Evolutionary conservation across 2,329 filamentous ascomycete genomes (phyloP), one percentile per base, ranked within the genome.

Genomic region (Fusarium temperatum): DNA sequence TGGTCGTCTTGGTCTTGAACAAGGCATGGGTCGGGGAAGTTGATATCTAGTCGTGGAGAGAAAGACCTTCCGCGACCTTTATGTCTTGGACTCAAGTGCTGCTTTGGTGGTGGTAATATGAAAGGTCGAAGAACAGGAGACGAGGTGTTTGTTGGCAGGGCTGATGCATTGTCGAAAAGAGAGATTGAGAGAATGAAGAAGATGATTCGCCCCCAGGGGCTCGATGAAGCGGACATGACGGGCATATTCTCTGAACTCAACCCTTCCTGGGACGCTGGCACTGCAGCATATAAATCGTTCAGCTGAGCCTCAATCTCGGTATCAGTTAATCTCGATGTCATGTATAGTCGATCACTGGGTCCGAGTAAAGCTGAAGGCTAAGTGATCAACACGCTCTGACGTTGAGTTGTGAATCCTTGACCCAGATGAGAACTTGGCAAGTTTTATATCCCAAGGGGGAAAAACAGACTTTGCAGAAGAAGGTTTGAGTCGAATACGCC

Each of bases 21-120:
- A 55, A 91, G 83, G 18, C 84, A 80, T 13, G 89, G 89, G 71
- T 90, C 88, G 18, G 89, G 84, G 76, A 90, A 90, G 80, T 90
- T 84, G 36, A 72, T 51, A 53, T 68, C 39, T 24, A 78, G 72
- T 30, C 70, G 51, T 10, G 73, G 73, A 26, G 42, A 42, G 20
- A 78, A 69, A 11, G 64, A 56, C 30, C 62, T 41, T 12, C 47
- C 42, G 24, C 35, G 45, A n/a, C 50, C 58, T 54, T 67, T 47
- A 28, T 73, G 63, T 59, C 76, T 73, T n/a, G 53, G 50, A n/a
- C 42, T 61, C 41, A 70, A 42, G 38, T 67, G 58, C 24, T 70
- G 69, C 44, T 61, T 57, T n/a, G 61, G 68, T 39, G 13, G 59
- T 54, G 47, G 56, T 17, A 62, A 42, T 44, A 56, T n/a, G 38